Base-by-base conservation (phyloP, 1,284 basidiomycete genomes). In the Peniophora sp. region DNA sequence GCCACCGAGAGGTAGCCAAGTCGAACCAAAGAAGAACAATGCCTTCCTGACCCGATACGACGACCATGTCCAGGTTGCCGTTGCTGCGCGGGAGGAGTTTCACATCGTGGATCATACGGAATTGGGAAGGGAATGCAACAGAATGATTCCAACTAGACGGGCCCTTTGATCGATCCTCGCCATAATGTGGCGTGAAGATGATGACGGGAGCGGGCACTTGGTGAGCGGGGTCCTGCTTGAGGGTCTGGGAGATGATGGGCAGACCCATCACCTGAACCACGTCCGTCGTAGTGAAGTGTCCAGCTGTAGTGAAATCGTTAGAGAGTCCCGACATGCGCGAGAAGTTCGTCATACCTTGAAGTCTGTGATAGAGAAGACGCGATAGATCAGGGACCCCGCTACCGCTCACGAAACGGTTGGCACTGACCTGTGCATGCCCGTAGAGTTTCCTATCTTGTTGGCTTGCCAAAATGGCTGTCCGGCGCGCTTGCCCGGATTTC, bases 31-130 rank as follows among this genome's bases (percentile, higher is more conserved):
- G 50, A 2, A 60, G 48, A 22, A 48, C 54, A 24, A 62, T 54
- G 12, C 65, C 64, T 47, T 65, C 63, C 5, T 57, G 52, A 2
- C 63, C 62, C 27, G 64, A 62, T n/a, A 65, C 47, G 9, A 65
- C 50, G 18, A 60, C 54, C 49, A 54, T 55, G 50, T 67, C 65
- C 11, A 63, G 54, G 8, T 47, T 58, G 24, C 47, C 48, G 47
- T 57, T 55, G 12, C 54, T 47, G 12, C 55, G 55, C 11, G 60
- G 57, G 27, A 66, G 43, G 8, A 64, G 32, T 36, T 52, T 52
- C 27, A 56, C 56, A 24, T 67, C 64, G 48, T 64, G 63, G 20
- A 66, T 57, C 15, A 65, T 52, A n/a, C 54, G 55, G 47, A 58
- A 61, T 11, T 55, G 32, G 24, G 48, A 24, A 14, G 53, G 47